A percentile compares a stretch with the other conserved stretches of the same genome.
Conservation (phyloP, 169 alveolate genomes). For the Plasmodium sp. region DNA sequence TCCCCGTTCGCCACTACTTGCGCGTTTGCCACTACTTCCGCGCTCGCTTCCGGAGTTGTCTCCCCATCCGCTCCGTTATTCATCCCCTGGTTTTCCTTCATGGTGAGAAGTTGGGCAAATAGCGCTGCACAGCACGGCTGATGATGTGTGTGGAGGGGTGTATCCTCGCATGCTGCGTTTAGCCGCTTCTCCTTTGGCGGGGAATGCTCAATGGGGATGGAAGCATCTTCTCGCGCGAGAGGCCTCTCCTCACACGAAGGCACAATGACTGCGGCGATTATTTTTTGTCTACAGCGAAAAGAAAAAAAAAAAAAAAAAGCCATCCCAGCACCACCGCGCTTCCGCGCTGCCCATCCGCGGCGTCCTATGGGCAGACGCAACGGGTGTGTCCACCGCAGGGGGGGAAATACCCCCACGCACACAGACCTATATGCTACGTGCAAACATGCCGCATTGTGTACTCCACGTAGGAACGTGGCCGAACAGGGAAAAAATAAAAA, state of each 20-base stretch:
- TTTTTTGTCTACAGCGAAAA: neutral
- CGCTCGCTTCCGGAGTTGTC: neutral
- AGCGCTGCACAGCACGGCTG: neutral
- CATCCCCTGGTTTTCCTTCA: neutral
- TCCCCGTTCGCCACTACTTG: neutral
- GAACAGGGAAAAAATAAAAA: neutral
- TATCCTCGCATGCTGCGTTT: neutral
- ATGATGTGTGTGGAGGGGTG: neutral
- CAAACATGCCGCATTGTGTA: neutral
- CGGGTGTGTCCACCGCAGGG: neutral
- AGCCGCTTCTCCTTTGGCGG: neutral
- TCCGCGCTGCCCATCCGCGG: neutral
- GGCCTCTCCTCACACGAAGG: neutral
- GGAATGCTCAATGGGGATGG: neutral
- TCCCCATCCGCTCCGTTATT: neutral
- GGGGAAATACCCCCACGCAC: neutral
- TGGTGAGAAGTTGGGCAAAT: neutral
- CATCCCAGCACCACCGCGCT: neutral
- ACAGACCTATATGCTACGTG: neutral
- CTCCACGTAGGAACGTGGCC: neutral
- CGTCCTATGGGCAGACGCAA: neutral
- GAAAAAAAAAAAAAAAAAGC: too few relatives aligned
- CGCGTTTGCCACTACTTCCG: neutral
- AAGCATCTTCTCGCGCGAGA: neutral
- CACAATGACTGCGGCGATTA: neutral